Conservation (phyloP, 2,329 filamentous ascomycete species). For the Dactylellina parvicollis region DNA sequence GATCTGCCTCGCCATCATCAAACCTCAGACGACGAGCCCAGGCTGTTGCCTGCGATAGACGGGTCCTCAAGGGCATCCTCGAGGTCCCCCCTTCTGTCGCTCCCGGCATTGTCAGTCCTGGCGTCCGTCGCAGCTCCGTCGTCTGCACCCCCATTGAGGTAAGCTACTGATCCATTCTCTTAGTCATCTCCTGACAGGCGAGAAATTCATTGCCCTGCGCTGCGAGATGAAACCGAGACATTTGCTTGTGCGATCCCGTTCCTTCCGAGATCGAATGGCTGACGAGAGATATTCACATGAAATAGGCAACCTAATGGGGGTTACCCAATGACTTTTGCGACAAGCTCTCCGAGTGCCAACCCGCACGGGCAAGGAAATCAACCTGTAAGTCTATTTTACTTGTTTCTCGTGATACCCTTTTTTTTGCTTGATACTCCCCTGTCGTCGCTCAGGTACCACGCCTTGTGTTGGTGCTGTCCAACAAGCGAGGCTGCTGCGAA, state of each 20-base stretch:
- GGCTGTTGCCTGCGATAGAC: slow-evolving; percentile 54
- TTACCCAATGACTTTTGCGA: slow-evolving; percentile 62
- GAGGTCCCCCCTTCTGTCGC: slow-evolving; percentile 58
- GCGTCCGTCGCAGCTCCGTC: slow-evolving; percentile 58
- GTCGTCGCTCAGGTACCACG: slow-evolving; percentile 51
- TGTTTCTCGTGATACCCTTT: slow-evolving; percentile 46
- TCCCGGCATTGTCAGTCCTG: slow-evolving; percentile 56
- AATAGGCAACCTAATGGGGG: slow-evolving; percentile 57
- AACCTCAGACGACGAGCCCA: slow-evolving; percentile 41
- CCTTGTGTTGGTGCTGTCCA: slow-evolving; percentile 3
- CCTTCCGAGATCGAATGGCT: slow-evolving; percentile 54
- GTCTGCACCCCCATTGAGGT: slow-evolving; percentile 57
- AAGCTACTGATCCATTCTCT: slow-evolving; percentile 44
- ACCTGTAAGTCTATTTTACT: slow-evolving; percentile 65
- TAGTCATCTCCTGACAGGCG: slow-evolving; percentile 55
- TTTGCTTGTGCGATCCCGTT: slow-evolving; percentile 52
- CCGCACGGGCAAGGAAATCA: slow-evolving; percentile 70
- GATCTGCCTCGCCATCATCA: slow-evolving; percentile 49
- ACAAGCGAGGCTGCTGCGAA: slow-evolving; percentile 4
- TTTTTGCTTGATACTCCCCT: slow-evolving; percentile 52
- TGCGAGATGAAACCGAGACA: slow-evolving; percentile 44
- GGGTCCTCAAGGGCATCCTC: slow-evolving; percentile 56
- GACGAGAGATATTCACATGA: slow-evolving; percentile 50
- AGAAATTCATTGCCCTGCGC: slow-evolving; percentile 10
- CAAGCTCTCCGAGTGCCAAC: slow-evolving; percentile 72